These are phyloP conservation scores for Hirsutella minnesotensis DNA, from an alignment of 2,329 filamentous ascomycete genomes.

Conservation along the genomic window DNA sequence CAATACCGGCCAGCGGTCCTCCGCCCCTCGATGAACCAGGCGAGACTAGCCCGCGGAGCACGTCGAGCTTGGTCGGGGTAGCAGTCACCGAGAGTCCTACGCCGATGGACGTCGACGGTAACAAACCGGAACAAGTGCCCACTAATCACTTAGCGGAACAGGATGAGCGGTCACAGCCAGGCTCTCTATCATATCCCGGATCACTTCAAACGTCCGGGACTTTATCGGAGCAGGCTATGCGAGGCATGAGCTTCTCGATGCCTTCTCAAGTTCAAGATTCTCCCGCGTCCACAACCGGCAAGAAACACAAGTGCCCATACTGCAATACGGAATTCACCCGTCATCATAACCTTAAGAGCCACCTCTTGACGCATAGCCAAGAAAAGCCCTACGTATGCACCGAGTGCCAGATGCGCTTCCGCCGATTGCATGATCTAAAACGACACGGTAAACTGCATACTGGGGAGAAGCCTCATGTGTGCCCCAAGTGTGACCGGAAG, in stretches of 20 bases:
- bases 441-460: constrained; percentile 94
- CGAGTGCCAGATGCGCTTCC: constrained; percentile 86
- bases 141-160: constrained; percentile 31
- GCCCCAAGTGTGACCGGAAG: constrained; percentile 84
- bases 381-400: constrained; percentile 95
- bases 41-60: constrained; percentile 32
- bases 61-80: constrained; percentile 28
- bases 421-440: constrained; percentile 88
- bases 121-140: constrained; percentile 23
- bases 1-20: constrained; percentile 20
- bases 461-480: constrained; percentile 89
- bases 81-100: constrained; percentile 37
- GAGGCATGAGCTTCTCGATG: constrained; percentile 48
- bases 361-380: constrained; percentile 93
- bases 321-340: constrained; percentile 95
- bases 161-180: constrained; percentile 37
- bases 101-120: constrained; percentile 42
- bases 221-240: constrained; percentile 31
- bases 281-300: constrained; percentile 51
- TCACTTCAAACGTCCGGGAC: constrained; percentile 29
- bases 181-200: constrained; percentile 43
- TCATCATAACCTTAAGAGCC: constrained; percentile 95
- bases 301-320: constrained; percentile 94
- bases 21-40: constrained; percentile 23
- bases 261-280: constrained; percentile 28